Percentiles rank a stretch among this genome's conserved stretches.
Conservation (phyloP, 2,329 filamentous ascomycete genomes). For the Arthrobotrys conoides region DNA sequence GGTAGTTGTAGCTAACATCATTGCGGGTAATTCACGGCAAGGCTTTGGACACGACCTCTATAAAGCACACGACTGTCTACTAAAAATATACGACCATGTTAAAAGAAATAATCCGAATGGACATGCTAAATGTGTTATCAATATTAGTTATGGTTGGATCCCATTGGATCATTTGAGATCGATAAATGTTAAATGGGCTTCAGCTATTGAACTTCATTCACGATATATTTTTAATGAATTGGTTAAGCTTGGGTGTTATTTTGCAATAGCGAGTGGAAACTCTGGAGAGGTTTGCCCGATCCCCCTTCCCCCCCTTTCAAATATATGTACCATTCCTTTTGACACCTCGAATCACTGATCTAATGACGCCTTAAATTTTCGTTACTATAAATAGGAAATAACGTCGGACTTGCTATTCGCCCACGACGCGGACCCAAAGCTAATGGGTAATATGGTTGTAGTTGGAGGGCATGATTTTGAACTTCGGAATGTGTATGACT, state of each 20-base stretch:
- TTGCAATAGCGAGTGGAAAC: neutral
- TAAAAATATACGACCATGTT: conserved; percentile 8
- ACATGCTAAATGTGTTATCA: neutral
- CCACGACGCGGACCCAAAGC: neutral
- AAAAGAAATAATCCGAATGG: neutral
- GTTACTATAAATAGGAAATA: neutral
- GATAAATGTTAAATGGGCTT: neutral
- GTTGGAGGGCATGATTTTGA: conserved; percentile 16
- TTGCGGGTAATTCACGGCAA: neutral
- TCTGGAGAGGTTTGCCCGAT: neutral
- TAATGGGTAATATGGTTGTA: conserved; percentile 1
- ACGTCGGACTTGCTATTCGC: neutral
- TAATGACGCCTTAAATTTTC: neutral
- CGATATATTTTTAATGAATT: neutral
- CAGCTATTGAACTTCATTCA: neutral
- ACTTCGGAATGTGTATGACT: neutral
- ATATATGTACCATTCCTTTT: too few species aligned
- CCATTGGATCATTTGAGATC: neutral
- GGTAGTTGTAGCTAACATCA: conserved; percentile 11
- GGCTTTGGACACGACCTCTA: neutral
- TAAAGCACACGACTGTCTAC: conserved; percentile 1
- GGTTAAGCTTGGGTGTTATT: neutral
- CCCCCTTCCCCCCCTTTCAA: neutral
- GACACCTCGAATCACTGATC: too few species aligned
- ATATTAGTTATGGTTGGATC: neutral